Conservation (phyloP, 768 basidiomycete species). For the Tulasnella sp. region DNA sequence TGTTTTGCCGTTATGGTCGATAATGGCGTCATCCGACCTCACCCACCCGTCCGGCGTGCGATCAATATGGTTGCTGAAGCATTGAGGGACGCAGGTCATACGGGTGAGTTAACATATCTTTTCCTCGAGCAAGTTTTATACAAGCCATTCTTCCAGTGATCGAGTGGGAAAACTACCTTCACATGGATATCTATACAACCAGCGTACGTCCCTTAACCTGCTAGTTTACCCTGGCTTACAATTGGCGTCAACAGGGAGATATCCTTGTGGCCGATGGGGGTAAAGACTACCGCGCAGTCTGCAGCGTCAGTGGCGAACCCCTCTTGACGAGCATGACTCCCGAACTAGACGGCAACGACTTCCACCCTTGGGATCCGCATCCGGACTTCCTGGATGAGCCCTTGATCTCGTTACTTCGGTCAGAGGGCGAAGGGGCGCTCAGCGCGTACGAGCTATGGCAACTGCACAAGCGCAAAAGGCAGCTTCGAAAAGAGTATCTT, state of each 20-base stretch:
- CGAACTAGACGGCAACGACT: slow-evolving; percentile 18
- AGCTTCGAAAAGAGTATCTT: slow-evolving; percentile 44
- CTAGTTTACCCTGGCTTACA: not conserved
- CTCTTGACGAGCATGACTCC: slow-evolving; percentile 38
- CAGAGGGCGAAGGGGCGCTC: slow-evolving; percentile 17
- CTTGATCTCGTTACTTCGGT: slow-evolving; percentile 8
- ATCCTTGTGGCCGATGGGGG: slow-evolving; percentile 39
- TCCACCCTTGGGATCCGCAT: slow-evolving; percentile 11
- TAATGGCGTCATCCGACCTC: slow-evolving; percentile 45
- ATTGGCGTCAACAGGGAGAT: slow-evolving; percentile 2
- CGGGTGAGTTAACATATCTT: slow-evolving; percentile 32
- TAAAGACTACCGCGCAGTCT: slow-evolving; percentile 32
- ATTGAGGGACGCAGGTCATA: slow-evolving; percentile 48
- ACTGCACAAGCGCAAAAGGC: slow-evolving; percentile 39
- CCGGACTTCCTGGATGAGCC: slow-evolving; percentile 9
- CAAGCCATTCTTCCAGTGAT: slow-evolving; percentile 36
- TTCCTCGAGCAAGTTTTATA: not conserved
- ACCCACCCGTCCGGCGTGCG: slow-evolving; percentile 52
- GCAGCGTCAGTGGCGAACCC: slow-evolving; percentile 37
- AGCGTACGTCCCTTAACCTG: slow-evolving; percentile 28
- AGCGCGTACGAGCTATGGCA: slow-evolving; percentile 59
- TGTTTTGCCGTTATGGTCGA: slow-evolving; percentile 57
- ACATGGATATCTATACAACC: slow-evolving; percentile 33
- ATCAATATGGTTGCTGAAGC: slow-evolving; percentile 45
- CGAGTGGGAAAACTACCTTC: slow-evolving; percentile 51